Evolutionary conservation across 2,329 filamentous ascomycete species (phyloP).

Genomic region (Annulohypoxylon truncatum): DNA sequence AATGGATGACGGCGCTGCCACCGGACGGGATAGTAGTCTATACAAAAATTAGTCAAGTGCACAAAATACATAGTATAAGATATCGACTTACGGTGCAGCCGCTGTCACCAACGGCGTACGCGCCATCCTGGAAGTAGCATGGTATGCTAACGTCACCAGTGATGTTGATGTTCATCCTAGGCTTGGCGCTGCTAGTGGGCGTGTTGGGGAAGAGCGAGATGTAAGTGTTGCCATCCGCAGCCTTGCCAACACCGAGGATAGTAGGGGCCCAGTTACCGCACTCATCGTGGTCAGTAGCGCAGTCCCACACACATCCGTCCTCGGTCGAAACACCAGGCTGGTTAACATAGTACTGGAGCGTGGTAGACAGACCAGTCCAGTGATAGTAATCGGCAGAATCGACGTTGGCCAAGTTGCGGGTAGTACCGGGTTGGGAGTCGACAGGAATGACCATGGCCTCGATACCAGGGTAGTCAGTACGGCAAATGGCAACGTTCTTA

Average conservation of each 20-base stretch:
- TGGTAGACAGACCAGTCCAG: conserved; percentile 80
- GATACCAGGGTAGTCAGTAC: conserved; percentile 94
- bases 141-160: conserved; percentile 67
- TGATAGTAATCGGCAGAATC: conserved; percentile 77
- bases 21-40: conserved; percentile 59
- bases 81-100: conserved; percentile 84
- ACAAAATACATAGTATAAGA: not conserved
- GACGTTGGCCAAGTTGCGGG: conserved; percentile 78
- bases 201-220: conserved; percentile 87
- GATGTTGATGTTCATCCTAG: conserved; percentile 85
- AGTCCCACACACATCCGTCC: conserved; percentile 81
- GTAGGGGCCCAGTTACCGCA: conserved; percentile 89
- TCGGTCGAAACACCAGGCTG: conserved; percentile 74
- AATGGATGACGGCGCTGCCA: conserved; percentile 58
- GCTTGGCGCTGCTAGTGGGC: conserved; percentile 75
- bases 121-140: conserved; percentile 75
- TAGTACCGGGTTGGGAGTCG: conserved; percentile 68
- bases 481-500: conserved; percentile 79
- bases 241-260: conserved; percentile 84
- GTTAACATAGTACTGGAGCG: conserved; percentile 98
- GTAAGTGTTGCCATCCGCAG: conserved; percentile 73
- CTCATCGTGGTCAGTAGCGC: conserved; percentile 59
- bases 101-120: conserved; percentile 67
- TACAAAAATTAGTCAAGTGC: conserved; percentile 20
- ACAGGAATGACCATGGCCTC: conserved; percentile 89